Evolutionary conservation across 2,329 filamentous ascomycete genomes (phyloP).

Genomic region (Rhynchosporium secalis): DNA sequence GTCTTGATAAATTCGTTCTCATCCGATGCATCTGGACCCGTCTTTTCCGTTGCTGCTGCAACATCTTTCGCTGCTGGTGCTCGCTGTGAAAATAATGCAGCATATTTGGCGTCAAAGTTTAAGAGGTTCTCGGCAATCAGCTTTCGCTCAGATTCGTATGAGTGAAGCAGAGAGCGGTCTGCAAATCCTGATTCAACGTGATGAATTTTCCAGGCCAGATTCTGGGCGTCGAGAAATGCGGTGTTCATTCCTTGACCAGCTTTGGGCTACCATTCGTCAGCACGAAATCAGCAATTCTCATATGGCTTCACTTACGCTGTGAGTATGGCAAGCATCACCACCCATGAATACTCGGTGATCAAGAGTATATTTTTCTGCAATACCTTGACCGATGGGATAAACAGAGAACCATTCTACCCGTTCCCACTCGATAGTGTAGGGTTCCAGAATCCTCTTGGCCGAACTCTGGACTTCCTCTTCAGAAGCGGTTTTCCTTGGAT

Average conservation of each 20-base stretch:
- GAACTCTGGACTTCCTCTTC: slow-evolving; percentile 63
- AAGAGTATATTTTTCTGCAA: slow-evolving; percentile 66
- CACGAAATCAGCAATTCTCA: slow-evolving; percentile 50
- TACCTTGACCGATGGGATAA: slow-evolving; percentile 75
- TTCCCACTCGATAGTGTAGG: slow-evolving; percentile 68
- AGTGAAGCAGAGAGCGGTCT: slow-evolving; percentile 70
- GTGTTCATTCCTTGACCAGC: slow-evolving; percentile 81
- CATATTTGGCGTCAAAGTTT: slow-evolving; percentile 85
- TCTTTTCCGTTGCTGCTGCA: slow-evolving; percentile 57
- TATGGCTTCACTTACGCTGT: slow-evolving; percentile 55
- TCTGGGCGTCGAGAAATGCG: slow-evolving; percentile 77
- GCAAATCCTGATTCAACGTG: slow-evolving; percentile 84
- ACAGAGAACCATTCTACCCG: slow-evolving; percentile 73
- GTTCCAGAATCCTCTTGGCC: slow-evolving; percentile 64
- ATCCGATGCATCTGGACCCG: slow-evolving; percentile 41
- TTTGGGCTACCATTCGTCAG: slow-evolving; percentile 63
- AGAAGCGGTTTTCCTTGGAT: slow-evolving; percentile 63
- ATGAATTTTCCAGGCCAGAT: slow-evolving; percentile 95
- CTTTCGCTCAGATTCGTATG: slow-evolving; percentile 85
- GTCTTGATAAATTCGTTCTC: slow-evolving; percentile 84
- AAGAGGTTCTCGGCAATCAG: slow-evolving; percentile 81
- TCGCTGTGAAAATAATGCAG: slow-evolving; percentile 82
- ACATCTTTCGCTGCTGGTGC: slow-evolving; percentile 73
- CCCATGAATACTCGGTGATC: slow-evolving; percentile 72
- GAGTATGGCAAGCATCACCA: slow-evolving; percentile 78